phyloP scores from a whole-genome alignment of 768 basidiomycete genomes.

The Lactarius akahatsu region DNA sequence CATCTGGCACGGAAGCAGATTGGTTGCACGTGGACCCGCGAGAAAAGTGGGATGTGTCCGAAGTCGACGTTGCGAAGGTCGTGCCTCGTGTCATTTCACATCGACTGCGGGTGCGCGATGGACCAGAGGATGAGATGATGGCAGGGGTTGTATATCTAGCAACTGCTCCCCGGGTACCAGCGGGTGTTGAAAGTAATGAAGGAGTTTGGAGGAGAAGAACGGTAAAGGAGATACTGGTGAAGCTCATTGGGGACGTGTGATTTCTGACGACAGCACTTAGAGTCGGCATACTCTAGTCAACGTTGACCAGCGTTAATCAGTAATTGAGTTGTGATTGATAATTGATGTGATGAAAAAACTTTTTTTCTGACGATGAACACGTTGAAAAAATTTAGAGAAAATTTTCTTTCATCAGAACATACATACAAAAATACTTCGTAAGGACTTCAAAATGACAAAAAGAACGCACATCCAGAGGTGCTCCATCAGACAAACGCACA shows the following conservation, averaged over 20 bases:
- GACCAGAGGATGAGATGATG: slow-evolving; percentile 68
- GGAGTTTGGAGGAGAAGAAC: slow-evolving; percentile 46
- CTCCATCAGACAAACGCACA: slow-evolving; percentile 45
- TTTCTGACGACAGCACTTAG: not conserved
- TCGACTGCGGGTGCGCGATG: slow-evolving; percentile 66
- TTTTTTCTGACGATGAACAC: not conserved
- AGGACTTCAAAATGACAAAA: not conserved
- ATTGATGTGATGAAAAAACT: no score
- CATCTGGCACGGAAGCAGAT: slow-evolving; percentile 2
- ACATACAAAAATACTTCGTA: not conserved
- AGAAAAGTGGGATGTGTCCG: slow-evolving; percentile 57
- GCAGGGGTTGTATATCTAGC: slow-evolving; percentile 63
- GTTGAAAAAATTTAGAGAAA: not conserved
- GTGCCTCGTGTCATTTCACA: slow-evolving; percentile 74
- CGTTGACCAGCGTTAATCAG: no score
- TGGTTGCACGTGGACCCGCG: slow-evolving; percentile 32
- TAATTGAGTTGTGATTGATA: no score
- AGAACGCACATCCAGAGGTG: slow-evolving; percentile 6
- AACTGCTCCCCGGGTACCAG: slow-evolving; percentile 29
- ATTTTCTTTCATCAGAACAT: not conserved
- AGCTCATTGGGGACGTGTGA: slow-evolving; percentile 53
- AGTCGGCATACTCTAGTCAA: no score
- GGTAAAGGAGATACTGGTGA: slow-evolving; percentile 65
- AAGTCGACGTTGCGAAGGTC: slow-evolving; percentile 72
- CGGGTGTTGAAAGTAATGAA: slow-evolving; percentile 25